phyloP scores from a whole-genome alignment of 345 rosid genomes.

The Excoecaria agallocha region DNA sequence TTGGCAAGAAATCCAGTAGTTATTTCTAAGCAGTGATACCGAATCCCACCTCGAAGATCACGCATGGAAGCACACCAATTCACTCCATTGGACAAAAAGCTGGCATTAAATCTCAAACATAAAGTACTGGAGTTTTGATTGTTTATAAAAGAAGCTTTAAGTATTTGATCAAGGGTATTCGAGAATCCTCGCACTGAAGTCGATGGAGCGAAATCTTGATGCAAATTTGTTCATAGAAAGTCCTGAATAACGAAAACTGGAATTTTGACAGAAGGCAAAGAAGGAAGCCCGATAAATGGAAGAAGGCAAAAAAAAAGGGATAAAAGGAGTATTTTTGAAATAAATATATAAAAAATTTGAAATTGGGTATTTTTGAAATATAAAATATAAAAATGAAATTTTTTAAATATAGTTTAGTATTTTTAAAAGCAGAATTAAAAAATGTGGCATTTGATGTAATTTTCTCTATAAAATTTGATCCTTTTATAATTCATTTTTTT shows the following conservation, averaged over 20 bases:
- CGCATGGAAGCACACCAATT: slow-evolving; percentile 52
- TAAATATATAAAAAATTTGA: too few relatives aligned
- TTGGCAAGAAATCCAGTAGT: slow-evolving; percentile 52
- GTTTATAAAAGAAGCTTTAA: slow-evolving; percentile 12
- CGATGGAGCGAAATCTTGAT: slow-evolving; percentile 20
- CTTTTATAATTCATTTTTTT: too few relatives aligned
- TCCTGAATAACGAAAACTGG: slow-evolving; percentile 56
- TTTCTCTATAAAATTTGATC: too few relatives aligned
- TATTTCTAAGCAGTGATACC: slow-evolving; percentile 57
- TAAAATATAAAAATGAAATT: too few relatives aligned
- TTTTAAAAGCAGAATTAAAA: too few relatives aligned
- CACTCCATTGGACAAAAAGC: slow-evolving; percentile 52
- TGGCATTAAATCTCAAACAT: slow-evolving; percentile 33
- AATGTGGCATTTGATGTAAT: too few relatives aligned
- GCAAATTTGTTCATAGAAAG: slow-evolving; percentile 39
- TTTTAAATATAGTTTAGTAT: too few relatives aligned
- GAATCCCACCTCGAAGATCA: slow-evolving; percentile 50
- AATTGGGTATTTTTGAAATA: too few relatives aligned
- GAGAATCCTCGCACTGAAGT: slow-evolving; percentile 22
- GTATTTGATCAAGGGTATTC: slow-evolving; percentile 33
- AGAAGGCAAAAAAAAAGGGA: too few relatives aligned
- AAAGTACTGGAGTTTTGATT: slow-evolving; percentile 21
- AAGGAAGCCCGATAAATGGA: too few relatives aligned
- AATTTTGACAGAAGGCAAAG: too few relatives aligned
- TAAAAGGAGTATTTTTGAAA: too few relatives aligned